These are phyloP conservation scores for Sclerotiophoma versabilis DNA, from an alignment of 2,329 filamentous ascomycete genomes.

Conservation along the genomic window DNA sequence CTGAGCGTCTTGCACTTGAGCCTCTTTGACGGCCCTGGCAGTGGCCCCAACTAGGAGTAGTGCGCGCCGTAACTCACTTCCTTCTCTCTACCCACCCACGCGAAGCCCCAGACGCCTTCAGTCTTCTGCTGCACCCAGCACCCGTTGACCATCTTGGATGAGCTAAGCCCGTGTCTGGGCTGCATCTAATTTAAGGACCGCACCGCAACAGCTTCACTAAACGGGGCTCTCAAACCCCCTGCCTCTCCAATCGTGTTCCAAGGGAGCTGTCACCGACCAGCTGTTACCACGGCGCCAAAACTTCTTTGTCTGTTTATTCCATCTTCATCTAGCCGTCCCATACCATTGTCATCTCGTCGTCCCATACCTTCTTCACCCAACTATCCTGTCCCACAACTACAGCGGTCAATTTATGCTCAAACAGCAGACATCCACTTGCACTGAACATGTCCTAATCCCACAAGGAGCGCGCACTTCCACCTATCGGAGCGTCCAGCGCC, in stretches of 20 bases:
- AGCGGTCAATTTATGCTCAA: background rate
- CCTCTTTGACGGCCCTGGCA: slow-evolving; percentile 1
- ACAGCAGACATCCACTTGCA: background rate
- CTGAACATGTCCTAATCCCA: background rate
- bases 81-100: slow-evolving; percentile 1
- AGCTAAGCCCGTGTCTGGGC: slow-evolving; percentile 5
- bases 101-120: background rate
- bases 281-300: background rate
- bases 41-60: background rate
- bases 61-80: slow-evolving; percentile 8
- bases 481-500: slow-evolving; percentile 1
- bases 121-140: background rate
- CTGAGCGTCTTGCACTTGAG: background rate
- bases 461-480: slow-evolving; percentile 2
- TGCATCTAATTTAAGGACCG: slow-evolving; percentile 19
- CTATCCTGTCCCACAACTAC: no score
- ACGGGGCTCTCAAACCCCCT: slow-evolving; percentile 6
- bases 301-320: background rate
- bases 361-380: no score
- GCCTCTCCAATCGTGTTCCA: slow-evolving; percentile 8
- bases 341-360: no score
- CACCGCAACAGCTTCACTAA: slow-evolving; percentile 10
- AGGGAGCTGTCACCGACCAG: background rate
- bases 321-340: background rate
- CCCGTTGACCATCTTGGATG: background rate